Conservation (phyloP, 2,329 filamentous ascomycete species). For the Chrysosphaeria jannelii region DNA sequence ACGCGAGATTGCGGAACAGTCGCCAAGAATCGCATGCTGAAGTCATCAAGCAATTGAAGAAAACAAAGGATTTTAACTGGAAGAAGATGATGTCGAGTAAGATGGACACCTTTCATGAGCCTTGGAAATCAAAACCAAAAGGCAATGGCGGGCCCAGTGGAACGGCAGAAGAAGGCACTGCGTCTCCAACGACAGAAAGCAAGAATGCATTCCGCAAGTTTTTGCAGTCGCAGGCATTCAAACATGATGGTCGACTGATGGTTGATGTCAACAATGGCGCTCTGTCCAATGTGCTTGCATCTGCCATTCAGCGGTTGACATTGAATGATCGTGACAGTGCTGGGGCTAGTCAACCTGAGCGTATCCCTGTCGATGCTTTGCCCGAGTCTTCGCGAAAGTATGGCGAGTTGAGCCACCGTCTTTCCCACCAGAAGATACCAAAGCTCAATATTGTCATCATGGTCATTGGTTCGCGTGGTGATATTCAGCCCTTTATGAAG, state of each 20-base stretch:
- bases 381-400: too few species aligned
- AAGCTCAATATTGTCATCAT: constrained; percentile 53
- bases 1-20: too few species aligned
- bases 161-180: background rate
- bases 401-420: too few species aligned
- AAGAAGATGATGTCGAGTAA: too few species aligned
- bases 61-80: too few species aligned
- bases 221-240: constrained; percentile 10
- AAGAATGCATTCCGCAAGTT: constrained; percentile 1
- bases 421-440: constrained; percentile 11
- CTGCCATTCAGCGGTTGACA: constrained; percentile 26
- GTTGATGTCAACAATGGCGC: constrained; percentile 41
- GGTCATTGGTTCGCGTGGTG: constrained; percentile 54
- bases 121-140: too few species aligned
- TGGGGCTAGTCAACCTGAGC: too few species aligned
- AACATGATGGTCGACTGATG: constrained; percentile 33
- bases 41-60: too few species aligned
- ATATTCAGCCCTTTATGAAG: constrained; percentile 53
- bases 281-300: constrained; percentile 40
- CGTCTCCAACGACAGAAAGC: background rate
- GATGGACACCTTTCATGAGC: too few species aligned
- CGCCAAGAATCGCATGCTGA: too few species aligned
- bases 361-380: too few species aligned
- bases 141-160: too few species aligned
- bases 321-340: constrained; percentile 8